Evolutionary conservation across 768 basidiomycete species (phyloP), one percentile per base, ranked within the genome.

Genomic region (Mycena haematopus): DNA sequence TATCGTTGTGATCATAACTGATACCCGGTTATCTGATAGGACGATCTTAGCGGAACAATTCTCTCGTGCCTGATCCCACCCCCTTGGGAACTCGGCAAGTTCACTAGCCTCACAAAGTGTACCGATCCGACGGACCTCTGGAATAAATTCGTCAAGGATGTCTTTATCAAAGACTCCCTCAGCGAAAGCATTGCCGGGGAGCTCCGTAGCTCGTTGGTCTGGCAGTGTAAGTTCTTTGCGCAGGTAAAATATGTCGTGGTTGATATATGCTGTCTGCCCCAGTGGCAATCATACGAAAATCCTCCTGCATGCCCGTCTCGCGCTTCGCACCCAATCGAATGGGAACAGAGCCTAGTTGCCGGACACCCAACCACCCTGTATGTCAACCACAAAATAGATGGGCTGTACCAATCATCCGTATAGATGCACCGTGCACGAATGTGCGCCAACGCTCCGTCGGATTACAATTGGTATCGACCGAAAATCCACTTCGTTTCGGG

Each of bases 371-470:
- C 84, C 1, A 4, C 65, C 85, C 85, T 15, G 84, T 84, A 66
- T 52, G 76, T 15, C 50, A 14, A 19, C 13, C 5, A 21, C 1
- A 22, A 50, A 25, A n/a, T 33, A 9, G 2, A 13, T 21, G 31
- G 8, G 4, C 7, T 7, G 35, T 19, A 8, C n/a, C 24, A 36
- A 21, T 33, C 58, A 36, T 35, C 6, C 40, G 52, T 49, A 33
- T 47, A 86, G 84, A 86, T 86, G 85, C 82, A 87, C 69, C 79
- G 84, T 5, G 82, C 85, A 1, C 75, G 83, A 67, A 76, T 80
- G 76, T 64, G 79, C 63, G 66, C 76, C 53, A 64, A 71, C 22
- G 68, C 73, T 55, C 58, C 71, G 29, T 65, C 72, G 27, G 73
- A 76, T 22, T 84, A 83, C 60, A 79, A 86, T 69, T 87, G 84